Conservation (phyloP, 148 eudicot species). For the Rhododendron mucronatum region DNA sequence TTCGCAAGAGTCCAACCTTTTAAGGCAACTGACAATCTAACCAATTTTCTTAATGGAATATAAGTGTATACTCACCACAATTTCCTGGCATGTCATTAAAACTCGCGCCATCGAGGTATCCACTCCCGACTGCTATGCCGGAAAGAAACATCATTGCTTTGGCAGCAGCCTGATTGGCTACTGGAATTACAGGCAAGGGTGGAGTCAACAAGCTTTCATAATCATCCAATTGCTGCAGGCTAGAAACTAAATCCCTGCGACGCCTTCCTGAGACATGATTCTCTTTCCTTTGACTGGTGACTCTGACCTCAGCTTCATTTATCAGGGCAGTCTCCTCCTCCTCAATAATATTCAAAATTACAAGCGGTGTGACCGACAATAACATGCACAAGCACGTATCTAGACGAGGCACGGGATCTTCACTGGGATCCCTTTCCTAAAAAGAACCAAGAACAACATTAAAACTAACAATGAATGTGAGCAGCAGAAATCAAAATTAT, state of each 20-base stretch:
- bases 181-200: conserved; percentile 46
- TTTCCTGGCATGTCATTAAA: conserved; percentile 62
- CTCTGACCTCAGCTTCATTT: conserved; percentile 31
- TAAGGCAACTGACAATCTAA: background rate
- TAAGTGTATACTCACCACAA: conserved; percentile 59
- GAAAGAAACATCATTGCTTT: conserved; percentile 81
- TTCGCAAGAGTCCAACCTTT: background rate
- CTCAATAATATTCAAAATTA: conserved; percentile 60
- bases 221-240: conserved; percentile 76
- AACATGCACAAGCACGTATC: conserved; percentile 90
- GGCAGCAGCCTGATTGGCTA: conserved; percentile 92
- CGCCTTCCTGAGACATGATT: conserved; percentile 35
- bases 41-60: background rate
- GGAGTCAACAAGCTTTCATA: conserved; percentile 80
- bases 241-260: conserved; percentile 60
- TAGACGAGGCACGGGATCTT: conserved; percentile 93
- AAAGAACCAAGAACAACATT: conserved; percentile 18
- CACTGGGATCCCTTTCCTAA: conserved; percentile 84
- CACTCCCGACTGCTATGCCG: conserved; percentile 59
- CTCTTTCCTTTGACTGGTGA: conserved; percentile 26
- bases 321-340: conserved; percentile 53
- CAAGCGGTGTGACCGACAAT: conserved; percentile 64
- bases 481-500: background rate
- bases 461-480: background rate
- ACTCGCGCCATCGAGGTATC: conserved; percentile 65